Conservation (phyloP, 768 basidiomycete genomes). For the Xanthoconium stramineum region DNA sequence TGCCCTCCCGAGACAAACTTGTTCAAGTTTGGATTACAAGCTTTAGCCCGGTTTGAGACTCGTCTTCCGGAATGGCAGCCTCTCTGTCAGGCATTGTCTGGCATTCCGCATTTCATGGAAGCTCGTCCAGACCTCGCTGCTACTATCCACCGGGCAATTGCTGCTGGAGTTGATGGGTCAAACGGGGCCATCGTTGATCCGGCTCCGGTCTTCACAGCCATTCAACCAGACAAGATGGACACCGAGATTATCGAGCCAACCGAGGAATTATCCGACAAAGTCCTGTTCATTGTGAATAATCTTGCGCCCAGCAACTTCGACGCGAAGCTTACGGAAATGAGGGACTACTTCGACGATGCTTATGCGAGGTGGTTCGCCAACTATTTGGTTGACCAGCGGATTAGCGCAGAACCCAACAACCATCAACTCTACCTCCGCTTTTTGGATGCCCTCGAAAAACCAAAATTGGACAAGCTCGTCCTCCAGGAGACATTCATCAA, state of each 20-base stretch:
- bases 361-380: slow-evolving; percentile 96
- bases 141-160: slow-evolving; percentile 67
- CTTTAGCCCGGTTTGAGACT: slow-evolving; percentile 82
- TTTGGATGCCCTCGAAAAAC: slow-evolving; percentile 75
- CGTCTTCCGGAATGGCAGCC: slow-evolving; percentile 91
- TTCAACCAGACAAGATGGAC: slow-evolving; percentile 68
- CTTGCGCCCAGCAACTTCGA: slow-evolving; percentile 94
- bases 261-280: slow-evolving; percentile 87
- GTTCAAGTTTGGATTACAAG: slow-evolving; percentile 94
- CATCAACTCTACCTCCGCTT: slow-evolving; percentile 94
- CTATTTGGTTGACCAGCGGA: slow-evolving; percentile 94
- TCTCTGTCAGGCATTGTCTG: slow-evolving; percentile 82
- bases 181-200: slow-evolving; percentile 40
- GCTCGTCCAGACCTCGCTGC: slow-evolving; percentile 77
- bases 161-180: slow-evolving; percentile 44
- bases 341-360: slow-evolving; percentile 73
- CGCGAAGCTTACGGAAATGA: slow-evolving; percentile 82
- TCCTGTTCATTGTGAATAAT: slow-evolving; percentile 98
- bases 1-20: slow-evolving; percentile 89
- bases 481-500: slow-evolving; percentile 94
- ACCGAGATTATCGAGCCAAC: slow-evolving; percentile 65
- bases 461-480: slow-evolving; percentile 67
- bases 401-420: slow-evolving; percentile 96
- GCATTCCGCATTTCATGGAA: slow-evolving; percentile 84
- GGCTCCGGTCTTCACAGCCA: slow-evolving; percentile 67